Base-by-base conservation (phyloP, 2,329 filamentous ascomycete species). In the Sphaerulina musiva region DNA sequence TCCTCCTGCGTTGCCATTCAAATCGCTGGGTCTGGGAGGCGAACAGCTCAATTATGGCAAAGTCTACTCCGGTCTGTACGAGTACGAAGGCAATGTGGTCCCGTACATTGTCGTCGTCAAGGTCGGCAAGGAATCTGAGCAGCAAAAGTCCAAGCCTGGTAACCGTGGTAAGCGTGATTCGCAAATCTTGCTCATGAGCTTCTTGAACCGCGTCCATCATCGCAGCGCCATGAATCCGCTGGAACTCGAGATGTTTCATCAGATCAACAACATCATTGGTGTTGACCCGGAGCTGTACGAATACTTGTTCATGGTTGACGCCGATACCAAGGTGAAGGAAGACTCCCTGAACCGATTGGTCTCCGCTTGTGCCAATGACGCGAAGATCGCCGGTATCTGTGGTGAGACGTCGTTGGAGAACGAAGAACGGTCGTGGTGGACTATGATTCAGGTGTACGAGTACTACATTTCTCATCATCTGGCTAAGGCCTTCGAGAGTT, bases 361-460 rank as follows among this genome's bases (percentile, higher is more conserved):
- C 14, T 89, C 93, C 54, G 87, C 87, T 48, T 98, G 91, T 73
- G 85, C 89, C 62, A 91, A 96, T 66, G 89, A 98, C 70, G 85
- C 89, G 32, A 95, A 95, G 76, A 95, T 98, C 74, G 90, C 89
- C 23, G 93, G 92, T 74, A 96, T 97, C 58, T 98, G 93, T 70
- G 93, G 93, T 69, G 93, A 98, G 72, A 98, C 93, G 1, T 93
- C 86, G 71, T 78, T 98, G 66, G 88, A 96, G 70, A 98, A 98
- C 66, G 92, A 96, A 70, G 89, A 96, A 65, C 81, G 85, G 62
- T 91, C 85, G 66, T 97, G 91, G 90, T 95, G 89, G 89, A 98
- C 93, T 10, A 98, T 98, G 93, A 98, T 98, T 67, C 93, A 98
- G 72, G 93, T 98, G 61, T 98, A 98, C 75, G 93, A 98, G 72